Conservation (phyloP, 1,139 yeast genomes). For the Saccharomyces hybrid region DNA sequence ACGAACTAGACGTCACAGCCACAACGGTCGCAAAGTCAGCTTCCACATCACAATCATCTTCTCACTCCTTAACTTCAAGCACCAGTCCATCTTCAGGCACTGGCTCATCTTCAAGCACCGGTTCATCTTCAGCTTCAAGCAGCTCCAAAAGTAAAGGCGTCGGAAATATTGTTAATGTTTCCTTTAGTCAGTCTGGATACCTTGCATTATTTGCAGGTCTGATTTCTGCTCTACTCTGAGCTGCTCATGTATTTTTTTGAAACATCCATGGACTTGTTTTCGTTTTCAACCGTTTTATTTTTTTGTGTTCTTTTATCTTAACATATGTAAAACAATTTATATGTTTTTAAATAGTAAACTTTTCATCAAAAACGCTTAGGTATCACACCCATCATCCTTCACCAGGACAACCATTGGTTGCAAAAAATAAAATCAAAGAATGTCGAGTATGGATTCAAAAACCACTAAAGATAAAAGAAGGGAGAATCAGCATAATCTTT, state of each 20-base stretch:
- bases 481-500: neutral
- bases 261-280: neutral
- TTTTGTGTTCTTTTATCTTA: neutral
- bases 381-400: neutral
- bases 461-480: neutral
- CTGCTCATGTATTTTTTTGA: neutral
- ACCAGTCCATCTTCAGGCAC: constrained; percentile 8
- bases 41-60: constrained; percentile 14
- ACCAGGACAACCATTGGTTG: neutral
- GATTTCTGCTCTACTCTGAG: constrained; percentile 12
- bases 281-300: neutral
- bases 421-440: too few relatives aligned
- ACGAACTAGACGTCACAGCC: constrained; percentile 32
- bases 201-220: constrained; percentile 11
- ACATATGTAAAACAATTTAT: neutral
- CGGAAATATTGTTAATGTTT: constrained; percentile 9
- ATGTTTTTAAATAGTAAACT: neutral
- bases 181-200: constrained; percentile 11
- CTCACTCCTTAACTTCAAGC: constrained; percentile 8
- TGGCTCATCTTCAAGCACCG: constrained; percentile 4
- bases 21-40: constrained; percentile 29
- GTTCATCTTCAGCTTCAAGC: constrained; percentile 7
- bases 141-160: constrained; percentile 15
- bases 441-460: neutral
- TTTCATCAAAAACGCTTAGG: neutral